A percentile compares a stretch with the other conserved stretches of the same genome.
Evolutionary conservation across 2,329 filamentous ascomycete species (phyloP).

Genomic region (Thielaviopsis punctulata): DNA sequence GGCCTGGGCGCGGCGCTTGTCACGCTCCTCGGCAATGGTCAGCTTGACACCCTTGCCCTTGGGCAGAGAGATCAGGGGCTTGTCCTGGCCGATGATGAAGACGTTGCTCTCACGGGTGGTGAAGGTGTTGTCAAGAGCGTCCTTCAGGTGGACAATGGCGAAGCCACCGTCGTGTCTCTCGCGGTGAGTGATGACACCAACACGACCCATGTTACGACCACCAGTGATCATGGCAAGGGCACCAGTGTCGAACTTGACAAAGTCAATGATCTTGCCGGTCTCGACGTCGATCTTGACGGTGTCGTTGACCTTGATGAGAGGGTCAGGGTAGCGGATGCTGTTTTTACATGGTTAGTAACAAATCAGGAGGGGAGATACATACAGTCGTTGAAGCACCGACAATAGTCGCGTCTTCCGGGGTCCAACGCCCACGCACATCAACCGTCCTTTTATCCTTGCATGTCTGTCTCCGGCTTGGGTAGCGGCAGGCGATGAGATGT

Average conservation of each 20-base stretch:
- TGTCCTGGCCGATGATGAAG: conserved; percentile 95
- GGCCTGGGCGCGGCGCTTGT: conserved; percentile 67
- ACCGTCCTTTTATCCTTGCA: not conserved
- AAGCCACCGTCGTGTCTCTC: conserved; percentile 99
- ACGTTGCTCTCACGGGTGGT: conserved; percentile 99
- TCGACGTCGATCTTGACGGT: conserved; percentile 97
- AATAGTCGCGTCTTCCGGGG: conserved; percentile 14
- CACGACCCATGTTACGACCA: conserved; percentile 99
- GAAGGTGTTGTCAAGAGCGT: conserved; percentile 99
- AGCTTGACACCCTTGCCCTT: conserved; percentile 99
- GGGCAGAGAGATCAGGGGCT: conserved; percentile 98
- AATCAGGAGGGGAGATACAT: conserved; percentile 22
- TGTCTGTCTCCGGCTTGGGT: not conserved
- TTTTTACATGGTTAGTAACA: conserved; percentile 23
- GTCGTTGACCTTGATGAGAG: conserved; percentile 98
- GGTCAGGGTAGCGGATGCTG: conserved; percentile 99
- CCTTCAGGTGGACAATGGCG: conserved; percentile 99
- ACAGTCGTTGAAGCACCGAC: conserved; percentile 34
- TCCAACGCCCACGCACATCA: not conserved
- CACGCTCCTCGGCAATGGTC: conserved; percentile 95
- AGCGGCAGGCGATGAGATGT: conserved; percentile 8
- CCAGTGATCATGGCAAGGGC: conserved; percentile 96
- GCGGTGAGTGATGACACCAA: conserved; percentile 99
- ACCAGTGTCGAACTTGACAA: conserved; percentile 97
- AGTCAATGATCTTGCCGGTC: conserved; percentile 96